Base-by-base conservation (phyloP, 345 rosid genomes). In the Aquilaria malaccensis region DNA sequence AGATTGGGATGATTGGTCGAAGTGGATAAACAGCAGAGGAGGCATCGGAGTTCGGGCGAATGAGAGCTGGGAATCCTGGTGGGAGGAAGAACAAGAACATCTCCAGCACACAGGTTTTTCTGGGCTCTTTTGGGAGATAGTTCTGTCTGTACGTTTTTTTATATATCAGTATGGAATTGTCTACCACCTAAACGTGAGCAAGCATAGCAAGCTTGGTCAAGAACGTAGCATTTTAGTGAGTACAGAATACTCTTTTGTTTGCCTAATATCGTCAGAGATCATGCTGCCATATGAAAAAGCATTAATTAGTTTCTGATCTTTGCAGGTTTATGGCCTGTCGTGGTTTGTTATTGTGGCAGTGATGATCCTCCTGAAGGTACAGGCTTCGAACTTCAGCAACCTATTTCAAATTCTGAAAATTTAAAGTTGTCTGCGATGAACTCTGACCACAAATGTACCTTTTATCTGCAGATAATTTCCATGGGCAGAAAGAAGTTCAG, bases 51-150 rank as follows among this genome's bases (percentile, higher is more conserved):
- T 93, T 51, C 92, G 96, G 2, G 96, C 92, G 66, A 67, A 53
- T 72, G 90, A 89, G 82, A 93, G 98, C 77, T 93, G 97, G 98
- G 98, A 93, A 67, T 93, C 98, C 2, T 93, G 98, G 97, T 93
- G 98, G 98, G 94, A 93, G 6, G 98, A 93, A 62, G 98, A 93
- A 62, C 97, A 89, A 66, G 97, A 89, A 71, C 98, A 93, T 71
- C 77, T 93, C 41, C 84, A 76, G 67, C 69, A 85, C 80, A 84
- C 96, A 0, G 96, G 97, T 2, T 55, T 78, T 37, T 65, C 76
- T 6, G 99, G 97, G 15, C 82, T 85, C 56, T 66, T 90, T 32
- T 81, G 87, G 84, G 99, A 90, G 56, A 77, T 87, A 37, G 64
- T 85, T 62, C 97, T 89, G 61, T 71, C 96, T 11, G 56, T 94